Evolutionary conservation across 139 green algal genomes (phyloP).

Genomic region (Chlorella sp.): DNA sequence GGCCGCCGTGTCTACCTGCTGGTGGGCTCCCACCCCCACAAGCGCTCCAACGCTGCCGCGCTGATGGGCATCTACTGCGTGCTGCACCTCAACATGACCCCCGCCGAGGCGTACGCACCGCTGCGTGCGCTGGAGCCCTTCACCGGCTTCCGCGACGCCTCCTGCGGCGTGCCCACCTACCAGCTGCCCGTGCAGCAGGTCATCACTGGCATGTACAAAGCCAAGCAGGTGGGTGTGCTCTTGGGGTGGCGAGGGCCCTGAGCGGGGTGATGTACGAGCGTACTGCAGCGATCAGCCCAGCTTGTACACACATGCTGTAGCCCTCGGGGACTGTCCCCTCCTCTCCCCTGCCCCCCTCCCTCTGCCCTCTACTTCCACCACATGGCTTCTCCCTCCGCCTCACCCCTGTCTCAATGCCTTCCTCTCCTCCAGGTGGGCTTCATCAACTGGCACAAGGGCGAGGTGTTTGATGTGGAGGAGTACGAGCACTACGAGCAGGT

Average conservation of each 20-base stretch:
- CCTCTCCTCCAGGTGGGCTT: constrained; percentile 62
- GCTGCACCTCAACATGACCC: constrained; percentile 65
- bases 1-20: constrained; percentile 66
- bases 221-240: constrained; percentile 60
- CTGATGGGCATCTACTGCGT: constrained; percentile 87
- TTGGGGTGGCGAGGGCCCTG: neutral
- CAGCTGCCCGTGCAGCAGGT: constrained; percentile 81
- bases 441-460: constrained; percentile 74
- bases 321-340: neutral
- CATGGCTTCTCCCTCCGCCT: neutral
- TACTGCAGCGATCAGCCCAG: neutral
- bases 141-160: constrained; percentile 86
- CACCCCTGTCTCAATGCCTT: neutral
- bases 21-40: constrained; percentile 66
- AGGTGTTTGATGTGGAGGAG: constrained; percentile 80
- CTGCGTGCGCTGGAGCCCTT: constrained; percentile 77
- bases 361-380: neutral
- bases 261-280: neutral
- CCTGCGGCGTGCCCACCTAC: constrained; percentile 81
- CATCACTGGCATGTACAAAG: constrained; percentile 76
- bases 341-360: neutral
- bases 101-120: constrained; percentile 77
- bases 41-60: constrained; percentile 84
- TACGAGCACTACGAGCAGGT: constrained; percentile 95
- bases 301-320: neutral